These are phyloP conservation scores for Cupressus sempervirens DNA, from an alignment of 75 land plant species.

Conservation along the genomic window DNA sequence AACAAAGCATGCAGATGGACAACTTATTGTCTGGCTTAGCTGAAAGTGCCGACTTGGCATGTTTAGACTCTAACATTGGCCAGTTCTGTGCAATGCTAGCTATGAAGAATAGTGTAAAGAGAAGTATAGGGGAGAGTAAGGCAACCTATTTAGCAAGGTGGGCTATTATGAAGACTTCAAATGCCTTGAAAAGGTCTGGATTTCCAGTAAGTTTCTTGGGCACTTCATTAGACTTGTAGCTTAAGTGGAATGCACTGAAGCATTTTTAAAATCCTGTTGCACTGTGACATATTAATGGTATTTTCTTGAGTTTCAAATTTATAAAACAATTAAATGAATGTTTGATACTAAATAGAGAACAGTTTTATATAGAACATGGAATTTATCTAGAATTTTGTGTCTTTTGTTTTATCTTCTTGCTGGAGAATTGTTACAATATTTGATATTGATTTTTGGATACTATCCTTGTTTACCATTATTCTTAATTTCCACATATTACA, in stretches of 20 bases:
- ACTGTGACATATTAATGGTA: background rate
- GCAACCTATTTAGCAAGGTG: conserved; percentile 33
- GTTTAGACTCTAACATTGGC: conserved; percentile 66
- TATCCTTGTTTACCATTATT: background rate
- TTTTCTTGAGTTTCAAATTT: background rate
- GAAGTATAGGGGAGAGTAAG: conserved; percentile 43
- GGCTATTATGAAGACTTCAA: conserved; percentile 45
- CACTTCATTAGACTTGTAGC: background rate
- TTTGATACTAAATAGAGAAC: background rate
- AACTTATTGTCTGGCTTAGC: background rate
- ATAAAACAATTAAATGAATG: background rate
- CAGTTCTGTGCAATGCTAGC: conserved; percentile 63
- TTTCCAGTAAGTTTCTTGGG: conserved; percentile 73
- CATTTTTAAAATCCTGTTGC: background rate
- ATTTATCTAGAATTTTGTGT: background rate
- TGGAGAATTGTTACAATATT: background rate
- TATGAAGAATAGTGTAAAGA: conserved; percentile 53
- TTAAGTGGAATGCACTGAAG: background rate
- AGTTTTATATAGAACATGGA: background rate
- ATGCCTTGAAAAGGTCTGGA: conserved; percentile 69
- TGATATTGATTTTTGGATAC: background rate
- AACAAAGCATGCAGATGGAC: conserved; percentile 3
- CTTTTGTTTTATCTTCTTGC: background rate
- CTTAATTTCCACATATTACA: background rate
- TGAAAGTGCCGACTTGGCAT: conserved; percentile 11